Evolutionary conservation across 768 basidiomycete genomes (phyloP).

Genomic region (Trametes sanguinea): DNA sequence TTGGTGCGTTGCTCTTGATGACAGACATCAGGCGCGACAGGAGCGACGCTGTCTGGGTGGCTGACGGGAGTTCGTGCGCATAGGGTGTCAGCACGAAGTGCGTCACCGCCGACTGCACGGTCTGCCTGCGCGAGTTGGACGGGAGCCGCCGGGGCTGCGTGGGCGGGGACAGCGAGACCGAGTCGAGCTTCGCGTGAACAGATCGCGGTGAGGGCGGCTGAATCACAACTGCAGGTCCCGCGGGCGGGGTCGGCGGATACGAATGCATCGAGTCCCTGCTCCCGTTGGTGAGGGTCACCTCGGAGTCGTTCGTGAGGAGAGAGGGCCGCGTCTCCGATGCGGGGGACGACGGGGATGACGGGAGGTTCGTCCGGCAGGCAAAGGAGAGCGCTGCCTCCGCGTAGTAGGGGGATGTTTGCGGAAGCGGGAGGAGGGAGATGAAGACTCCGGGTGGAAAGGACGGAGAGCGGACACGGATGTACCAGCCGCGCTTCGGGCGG

Average conservation of each 20-base stretch:
- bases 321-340: conserved; percentile 11
- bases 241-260: conserved; percentile 39
- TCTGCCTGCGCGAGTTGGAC: background rate
- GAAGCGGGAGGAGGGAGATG: conserved; percentile 39
- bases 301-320: conserved; percentile 30
- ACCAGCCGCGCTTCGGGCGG: conserved; percentile 82
- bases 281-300: conserved; percentile 31
- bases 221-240: conserved; percentile 29
- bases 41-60: conserved; percentile 22
- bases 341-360: conserved; percentile 6
- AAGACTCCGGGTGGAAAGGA: conserved; percentile 56
- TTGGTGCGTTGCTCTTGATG: conserved; percentile 40
- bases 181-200: conserved; percentile 34
- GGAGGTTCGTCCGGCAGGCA: conserved; percentile 36
- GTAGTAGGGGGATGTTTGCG: conserved; percentile 33
- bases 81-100: conserved; percentile 39
- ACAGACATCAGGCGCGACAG: conserved; percentile 34
- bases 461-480: conserved; percentile 74
- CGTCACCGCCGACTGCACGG: conserved; percentile 23
- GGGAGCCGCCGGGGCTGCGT: background rate
- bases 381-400: conserved; percentile 38
- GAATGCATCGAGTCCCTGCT: conserved; percentile 32
- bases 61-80: conserved; percentile 25
- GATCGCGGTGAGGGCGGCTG: conserved; percentile 33
- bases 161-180: conserved; percentile 23